A percentile compares a stretch with the other conserved stretches of the same genome.
These are phyloP conservation scores for Silene conica DNA, from an alignment of 148 eudicot species.

Conservation along the genomic window DNA sequence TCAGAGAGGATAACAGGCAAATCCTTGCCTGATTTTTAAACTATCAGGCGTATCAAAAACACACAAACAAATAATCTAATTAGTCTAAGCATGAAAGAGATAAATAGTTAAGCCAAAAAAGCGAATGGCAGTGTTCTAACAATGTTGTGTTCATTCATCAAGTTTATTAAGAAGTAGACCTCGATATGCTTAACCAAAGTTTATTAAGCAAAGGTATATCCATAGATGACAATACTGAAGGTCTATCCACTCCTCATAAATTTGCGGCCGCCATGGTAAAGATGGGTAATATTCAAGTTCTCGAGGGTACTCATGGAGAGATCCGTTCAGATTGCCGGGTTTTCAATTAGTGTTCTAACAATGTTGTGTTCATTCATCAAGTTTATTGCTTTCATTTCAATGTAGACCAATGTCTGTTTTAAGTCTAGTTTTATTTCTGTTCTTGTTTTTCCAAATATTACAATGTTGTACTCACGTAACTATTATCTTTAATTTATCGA, in stretches of 20 bases:
- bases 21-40: background rate
- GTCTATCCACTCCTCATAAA: no score
- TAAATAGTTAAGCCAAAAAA: background rate
- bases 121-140: no score
- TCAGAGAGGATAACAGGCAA: no score
- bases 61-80: background rate
- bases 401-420: no score
- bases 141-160: no score
- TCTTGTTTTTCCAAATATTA: background rate
- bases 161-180: no score
- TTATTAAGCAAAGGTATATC: no score
- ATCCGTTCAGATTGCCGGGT: constrained; percentile 4
- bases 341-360: background rate
- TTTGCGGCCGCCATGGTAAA: constrained; percentile 7
- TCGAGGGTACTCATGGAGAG: constrained; percentile 4
- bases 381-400: background rate
- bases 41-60: background rate
- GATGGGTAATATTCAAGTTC: constrained; percentile 8
- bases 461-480: background rate
- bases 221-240: no score
- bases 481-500: no score
- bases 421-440: background rate
- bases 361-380: background rate
- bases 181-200: no score
- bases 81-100: background rate